phyloP scores from a whole-genome alignment of 306 rosid species.

The Ochetophila trinervis region DNA sequence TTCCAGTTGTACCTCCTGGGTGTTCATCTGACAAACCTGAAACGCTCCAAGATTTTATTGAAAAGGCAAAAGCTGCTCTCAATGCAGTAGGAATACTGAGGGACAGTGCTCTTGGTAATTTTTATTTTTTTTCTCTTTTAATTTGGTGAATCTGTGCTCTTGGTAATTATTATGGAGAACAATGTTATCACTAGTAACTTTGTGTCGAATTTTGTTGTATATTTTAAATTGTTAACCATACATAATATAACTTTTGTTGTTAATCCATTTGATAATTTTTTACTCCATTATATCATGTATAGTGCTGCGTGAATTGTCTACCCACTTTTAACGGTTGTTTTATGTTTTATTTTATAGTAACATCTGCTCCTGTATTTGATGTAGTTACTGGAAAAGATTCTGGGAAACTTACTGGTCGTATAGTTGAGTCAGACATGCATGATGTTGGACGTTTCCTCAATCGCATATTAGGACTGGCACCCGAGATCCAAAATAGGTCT shows the following conservation, averaged over 20 bases:
- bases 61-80: conserved; percentile 85
- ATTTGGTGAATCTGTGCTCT: too few species aligned
- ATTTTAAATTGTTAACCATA: neutral
- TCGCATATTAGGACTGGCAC: conserved; percentile 89
- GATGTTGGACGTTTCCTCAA: conserved; percentile 97
- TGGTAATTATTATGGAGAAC: conserved; percentile 40
- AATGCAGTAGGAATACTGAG: conserved; percentile 89
- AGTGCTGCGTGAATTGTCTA: neutral
- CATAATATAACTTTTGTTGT: neutral
- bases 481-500: conserved; percentile 89
- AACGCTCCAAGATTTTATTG: conserved; percentile 67
- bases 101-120: conserved; percentile 63
- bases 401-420: conserved; percentile 71
- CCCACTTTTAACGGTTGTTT: conserved; percentile 8
- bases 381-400: conserved; percentile 51
- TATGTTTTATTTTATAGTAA: conserved; percentile 18
- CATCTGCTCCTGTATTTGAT: conserved; percentile 23
- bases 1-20: conserved; percentile 94
- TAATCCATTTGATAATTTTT: neutral
- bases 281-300: too few species aligned
- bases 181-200: neutral
- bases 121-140: too few species aligned
- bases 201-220: neutral
- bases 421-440: conserved; percentile 92
- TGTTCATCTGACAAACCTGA: conserved; percentile 75